Base-by-base conservation (phyloP, 306 rosid species). In the Quercus berberidifolia region DNA sequence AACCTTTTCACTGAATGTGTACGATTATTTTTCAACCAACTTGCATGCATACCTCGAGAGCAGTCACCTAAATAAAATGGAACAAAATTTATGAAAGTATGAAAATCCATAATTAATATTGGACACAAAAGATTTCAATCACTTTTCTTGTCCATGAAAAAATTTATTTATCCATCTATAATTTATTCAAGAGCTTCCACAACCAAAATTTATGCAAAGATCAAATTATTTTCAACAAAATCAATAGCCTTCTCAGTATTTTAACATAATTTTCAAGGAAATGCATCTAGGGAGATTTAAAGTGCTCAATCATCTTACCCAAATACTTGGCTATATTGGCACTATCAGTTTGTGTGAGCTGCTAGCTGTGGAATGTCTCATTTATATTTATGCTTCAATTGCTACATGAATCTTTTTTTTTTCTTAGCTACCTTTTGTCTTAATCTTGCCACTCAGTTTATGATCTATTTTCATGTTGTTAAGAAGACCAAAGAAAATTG, bases 11-110 rank as follows among this genome's bases (percentile, higher is more conserved):
- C 8, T 5, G 0, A 35, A 35, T 35, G 33, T 35, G 41, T 35
- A 35, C 5, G 8, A 35, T 35, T 35, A 35, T 35, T 35, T 79
- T 87, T 92, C 80, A 82, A 68, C 65, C 83, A 58, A 92, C 92
- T 83, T 92, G 91, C 46, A 65, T 90, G 19, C 82, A 78, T 17
- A 89, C 77, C 76, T 69, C 81, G 43, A 89, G 81, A 72, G 94
- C 94, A 33, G 80, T 88, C 55, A 84, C 90, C 98, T 94, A 81
- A 85, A 83, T 10, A 57, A n/a, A 57, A 57, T 20, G 25, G 21
- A 57, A n/a, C 62, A 57, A n/a, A 56, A 55, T 55, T 18, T 20
- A 55, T 19, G 0, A 17, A 35, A 35, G 41, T 35, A 35, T 35
- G 2, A 5, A 35, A 35, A 35, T 35, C 41, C 41, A 35, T 19